A percentile compares a stretch with the other conserved stretches of the same genome.
phyloP scores from a whole-genome alignment of 2,329 filamentous ascomycete genomes.

The Fusarium multiceps region DNA sequence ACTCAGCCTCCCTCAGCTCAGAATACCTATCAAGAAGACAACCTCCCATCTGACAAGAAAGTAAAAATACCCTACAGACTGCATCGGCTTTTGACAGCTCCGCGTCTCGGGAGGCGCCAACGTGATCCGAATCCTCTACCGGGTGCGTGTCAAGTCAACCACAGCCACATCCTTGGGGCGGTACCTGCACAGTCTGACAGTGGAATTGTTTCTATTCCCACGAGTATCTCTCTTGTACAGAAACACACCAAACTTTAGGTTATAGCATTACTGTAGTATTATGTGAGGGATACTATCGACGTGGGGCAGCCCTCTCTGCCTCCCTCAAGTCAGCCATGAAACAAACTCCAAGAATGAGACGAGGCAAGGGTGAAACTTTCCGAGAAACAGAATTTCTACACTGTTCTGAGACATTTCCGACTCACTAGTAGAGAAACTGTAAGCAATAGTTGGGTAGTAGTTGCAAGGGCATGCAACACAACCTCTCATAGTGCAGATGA shows the following conservation, averaged over 20 bases:
- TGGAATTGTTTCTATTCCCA: slow-evolving; percentile 2
- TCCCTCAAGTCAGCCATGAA: slow-evolving; percentile 20
- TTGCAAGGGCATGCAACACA: slow-evolving; percentile 3
- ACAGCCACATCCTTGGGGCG: slow-evolving; percentile 18
- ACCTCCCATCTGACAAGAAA: background rate
- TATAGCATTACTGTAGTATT: background rate
- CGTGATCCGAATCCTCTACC: slow-evolving; percentile 13
- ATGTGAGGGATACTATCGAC: slow-evolving; percentile 38
- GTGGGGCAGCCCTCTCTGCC: slow-evolving; percentile 8
- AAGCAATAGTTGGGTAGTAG: background rate
- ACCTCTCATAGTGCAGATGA: background rate
- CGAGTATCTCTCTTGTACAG: background rate
- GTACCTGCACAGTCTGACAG: slow-evolving; percentile 29
- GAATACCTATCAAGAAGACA: background rate
- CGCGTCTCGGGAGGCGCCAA: slow-evolving; percentile 12
- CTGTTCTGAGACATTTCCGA: background rate
- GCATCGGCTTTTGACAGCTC: background rate
- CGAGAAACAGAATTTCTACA: slow-evolving; percentile 19
- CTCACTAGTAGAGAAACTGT: slow-evolving; percentile 1
- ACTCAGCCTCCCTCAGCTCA: background rate
- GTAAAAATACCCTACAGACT: background rate
- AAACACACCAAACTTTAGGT: slow-evolving; percentile 7
- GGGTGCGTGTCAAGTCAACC: slow-evolving; percentile 27
- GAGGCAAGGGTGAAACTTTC: slow-evolving; percentile 35
- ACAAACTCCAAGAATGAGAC: slow-evolving; percentile 27